Conservation (phyloP, 73 alveolate species). For the Tetrahymena elliotti region DNA sequence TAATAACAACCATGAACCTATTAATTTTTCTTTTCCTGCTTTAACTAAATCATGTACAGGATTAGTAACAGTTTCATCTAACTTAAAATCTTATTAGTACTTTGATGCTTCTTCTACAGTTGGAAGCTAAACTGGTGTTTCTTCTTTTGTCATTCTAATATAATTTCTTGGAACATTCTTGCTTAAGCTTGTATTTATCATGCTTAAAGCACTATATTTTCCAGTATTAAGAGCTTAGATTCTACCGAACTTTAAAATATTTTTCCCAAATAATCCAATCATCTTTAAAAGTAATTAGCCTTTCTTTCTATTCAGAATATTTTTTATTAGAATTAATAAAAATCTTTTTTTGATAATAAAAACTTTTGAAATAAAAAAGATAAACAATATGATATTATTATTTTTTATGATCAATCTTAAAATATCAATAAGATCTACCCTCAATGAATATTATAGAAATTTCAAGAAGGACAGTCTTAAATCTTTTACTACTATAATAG, state of each 20-base stretch:
- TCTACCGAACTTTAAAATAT: not conserved
- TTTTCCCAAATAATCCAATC: not conserved
- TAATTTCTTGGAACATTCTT: not conserved
- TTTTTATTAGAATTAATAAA: not conserved
- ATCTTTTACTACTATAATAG: too few species aligned
- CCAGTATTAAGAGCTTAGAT: not conserved
- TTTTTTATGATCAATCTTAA: too few species aligned
- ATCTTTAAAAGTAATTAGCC: not conserved
- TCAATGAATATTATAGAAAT: not conserved
- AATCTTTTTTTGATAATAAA: too few species aligned
- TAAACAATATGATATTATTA: too few species aligned
- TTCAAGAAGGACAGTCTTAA: not conserved
- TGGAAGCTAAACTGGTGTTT: not conserved
- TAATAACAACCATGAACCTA: constrained; percentile 75
- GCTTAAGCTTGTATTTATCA: not conserved
- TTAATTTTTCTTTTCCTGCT: constrained; percentile 26
- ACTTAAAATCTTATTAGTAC: not conserved
- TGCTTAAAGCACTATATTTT: not conserved
- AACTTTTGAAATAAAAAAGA: too few species aligned
- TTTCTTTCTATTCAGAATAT: not conserved
- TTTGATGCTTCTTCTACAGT: not conserved
- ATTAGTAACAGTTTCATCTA: not conserved
- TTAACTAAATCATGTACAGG: constrained; percentile 28
- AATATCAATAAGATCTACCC: not conserved
- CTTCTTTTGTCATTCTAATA: not conserved